phyloP scores from a whole-genome alignment of 768 basidiomycete species.

The Sporobolomyces pararoseus region DNA sequence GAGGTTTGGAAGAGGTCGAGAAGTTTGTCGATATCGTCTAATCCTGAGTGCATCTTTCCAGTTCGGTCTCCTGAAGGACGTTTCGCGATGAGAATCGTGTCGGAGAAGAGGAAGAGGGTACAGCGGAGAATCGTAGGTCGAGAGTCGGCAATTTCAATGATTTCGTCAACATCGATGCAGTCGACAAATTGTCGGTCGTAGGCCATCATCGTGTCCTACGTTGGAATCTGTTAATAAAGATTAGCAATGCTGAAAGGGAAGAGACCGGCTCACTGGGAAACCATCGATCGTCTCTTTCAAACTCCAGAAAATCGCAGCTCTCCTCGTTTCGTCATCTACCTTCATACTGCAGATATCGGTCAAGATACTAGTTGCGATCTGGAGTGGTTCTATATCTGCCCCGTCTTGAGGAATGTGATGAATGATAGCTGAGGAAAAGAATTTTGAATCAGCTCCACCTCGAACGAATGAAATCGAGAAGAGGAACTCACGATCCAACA shows the following conservation, averaged over 20 bases:
- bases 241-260: not conserved
- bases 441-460: not conserved
- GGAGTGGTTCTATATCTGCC: conserved; percentile 69
- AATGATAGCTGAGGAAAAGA: conserved; percentile 63
- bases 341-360: conserved; percentile 87
- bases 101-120: conserved; percentile 88
- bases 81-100: conserved; percentile 87
- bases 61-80: conserved; percentile 54
- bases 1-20: conserved; percentile 46
- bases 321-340: conserved; percentile 83
- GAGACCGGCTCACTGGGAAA: conserved; percentile 63
- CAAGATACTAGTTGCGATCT: conserved; percentile 81
- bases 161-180: conserved; percentile 87
- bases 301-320: conserved; percentile 82
- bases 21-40: conserved; percentile 73
- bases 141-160: conserved; percentile 48
- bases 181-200: conserved; percentile 82
- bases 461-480: not conserved
- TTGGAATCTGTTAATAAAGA: not conserved
- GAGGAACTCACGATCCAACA: conserved; percentile 62
- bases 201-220: conserved; percentile 71
- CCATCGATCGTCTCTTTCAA: conserved; percentile 78
- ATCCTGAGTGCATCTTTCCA: conserved; percentile 55
- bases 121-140: conserved; percentile 62
- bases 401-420: conserved; percentile 79